Base-by-base conservation (phyloP, 1,284 basidiomycete species). In the Lignosus rhinocerotis region DNA sequence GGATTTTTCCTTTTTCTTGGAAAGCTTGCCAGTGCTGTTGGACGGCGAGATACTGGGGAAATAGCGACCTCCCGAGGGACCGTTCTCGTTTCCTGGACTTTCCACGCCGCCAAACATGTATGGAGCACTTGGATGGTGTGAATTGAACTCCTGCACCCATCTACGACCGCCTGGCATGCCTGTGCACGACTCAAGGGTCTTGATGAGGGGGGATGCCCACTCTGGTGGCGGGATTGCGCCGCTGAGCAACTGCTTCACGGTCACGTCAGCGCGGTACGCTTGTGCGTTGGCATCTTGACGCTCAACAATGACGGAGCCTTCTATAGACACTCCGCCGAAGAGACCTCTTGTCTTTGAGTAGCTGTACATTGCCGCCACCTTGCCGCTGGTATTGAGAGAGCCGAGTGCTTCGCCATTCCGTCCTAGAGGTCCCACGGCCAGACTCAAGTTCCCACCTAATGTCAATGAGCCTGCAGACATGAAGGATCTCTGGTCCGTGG, bases 291-390 rank as follows among this genome's bases (percentile, higher is more conserved):
- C 92, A 71, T 99, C 97, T 70, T 94, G 89, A 30, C 97, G 86
- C 73, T 98, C 96, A 19, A 97, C 82, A 54, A 99, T 95, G 44
- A 98, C 88, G 0, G 92, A 94, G 10, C 96, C 96, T 80, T 98
- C 96, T 36, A 98, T 77, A 9, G 93, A 94, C 16, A 90, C 73
- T 9, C 74, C 90, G 43, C 91, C 94, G 64, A 97, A 97, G 1
- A 98, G 81, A 11, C 96, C 96, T 63, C 93, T 87, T 4, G 94
- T 96, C 73, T 96, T 95, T 4, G 93, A 96, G 74, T 99, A 99
- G 64, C 90, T 93, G 75, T 96, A 93, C 94, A 98, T 98, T 48
- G 96, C 95, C 7, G 96, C 93, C 5, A 98, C 75, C 70, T 90
- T 92, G 50, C 96, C 96, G 51, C 87, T 92, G 0, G 92, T 84